Base-by-base conservation (phyloP, 768 basidiomycete genomes). In the Hypholoma fasciculare region DNA sequence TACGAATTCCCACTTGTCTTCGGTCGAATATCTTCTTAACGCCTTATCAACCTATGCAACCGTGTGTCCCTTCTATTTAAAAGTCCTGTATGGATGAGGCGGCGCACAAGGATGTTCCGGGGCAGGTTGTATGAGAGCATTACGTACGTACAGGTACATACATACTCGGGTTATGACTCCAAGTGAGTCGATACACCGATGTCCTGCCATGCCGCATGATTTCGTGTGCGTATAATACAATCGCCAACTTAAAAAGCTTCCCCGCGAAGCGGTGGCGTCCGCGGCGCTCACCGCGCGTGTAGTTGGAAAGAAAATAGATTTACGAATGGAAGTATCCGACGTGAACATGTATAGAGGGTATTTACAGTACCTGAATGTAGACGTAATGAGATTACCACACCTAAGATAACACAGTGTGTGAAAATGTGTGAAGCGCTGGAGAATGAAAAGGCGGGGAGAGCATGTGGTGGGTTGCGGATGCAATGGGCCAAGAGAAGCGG, bases 291-390 rank as follows among this genome's bases (percentile, higher is more conserved):
- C 30, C 30, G 9, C 7, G 3, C 7, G 30, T 34, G 30, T 7
- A n/a, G 37, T 7, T 14, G 34, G 30, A 40, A 40, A 60, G 49
- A 38, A 36, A 46, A 51, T 50, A 51, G 56, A 56, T 51, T 44
- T 56, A 34, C n/a, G 14, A 47, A 52, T 36, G 19, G 17, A 39
- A 61, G 40, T 17, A 63, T 66, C 65, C 65, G 43, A 62, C 63
- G 62, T 62, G 59, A 59, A 61, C 56, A 59, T 64, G 60, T 61
- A 63, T 60, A 63, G 53, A 56, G 62, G 62, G 62, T 63, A 63
- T 63, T 61, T 66, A 66, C 57, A 56, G 55, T 66, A 66, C 65
- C 61, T 59, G 58, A 19, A 40, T 49, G 54, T 26, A 30, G 19
- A 47, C 30, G 52, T 44, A 17, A 59, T n/a, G 42, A 52, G 30